These are phyloP conservation scores for Phytophthora hybrid DNA, from an alignment of 352 stramenopile species.

Conservation along the genomic window DNA sequence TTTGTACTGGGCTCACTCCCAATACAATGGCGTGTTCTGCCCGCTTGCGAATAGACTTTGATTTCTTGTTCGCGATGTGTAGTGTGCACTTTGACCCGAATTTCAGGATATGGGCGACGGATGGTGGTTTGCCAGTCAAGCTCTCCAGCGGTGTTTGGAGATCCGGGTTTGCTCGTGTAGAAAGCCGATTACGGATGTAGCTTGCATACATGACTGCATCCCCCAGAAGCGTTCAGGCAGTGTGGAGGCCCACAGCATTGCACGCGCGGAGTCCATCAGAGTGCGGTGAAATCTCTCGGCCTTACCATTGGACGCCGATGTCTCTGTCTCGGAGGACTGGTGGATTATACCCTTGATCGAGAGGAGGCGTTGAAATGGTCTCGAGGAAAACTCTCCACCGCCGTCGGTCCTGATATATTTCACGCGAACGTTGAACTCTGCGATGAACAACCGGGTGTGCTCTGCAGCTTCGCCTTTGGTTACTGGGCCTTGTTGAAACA, in stretches of 20 bases:
- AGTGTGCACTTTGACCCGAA: not conserved
- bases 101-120: not conserved
- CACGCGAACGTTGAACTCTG: not conserved
- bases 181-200: slow-evolving; percentile 6
- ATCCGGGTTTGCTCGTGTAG: slow-evolving; percentile 2
- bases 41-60: not conserved
- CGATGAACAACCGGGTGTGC: slow-evolving; percentile 1
- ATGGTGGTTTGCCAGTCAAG: not conserved
- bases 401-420: slow-evolving; percentile 1
- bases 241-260: slow-evolving; percentile 6
- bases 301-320: slow-evolving; percentile 9
- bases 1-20: not conserved
- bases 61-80: not conserved
- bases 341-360: not conserved
- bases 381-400: slow-evolving; percentile 4
- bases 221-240: not conserved
- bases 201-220: not conserved
- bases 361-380: not conserved
- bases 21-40: no score
- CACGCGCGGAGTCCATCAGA: slow-evolving; percentile 6
- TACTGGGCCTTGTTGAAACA: slow-evolving; percentile 12
- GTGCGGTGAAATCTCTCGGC: slow-evolving; percentile 11
- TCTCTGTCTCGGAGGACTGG: slow-evolving; percentile 1
- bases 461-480: slow-evolving; percentile 9
- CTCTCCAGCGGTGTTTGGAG: not conserved